Conservation (phyloP, 179 eudicot species). For the Patellifolia procumbens region DNA sequence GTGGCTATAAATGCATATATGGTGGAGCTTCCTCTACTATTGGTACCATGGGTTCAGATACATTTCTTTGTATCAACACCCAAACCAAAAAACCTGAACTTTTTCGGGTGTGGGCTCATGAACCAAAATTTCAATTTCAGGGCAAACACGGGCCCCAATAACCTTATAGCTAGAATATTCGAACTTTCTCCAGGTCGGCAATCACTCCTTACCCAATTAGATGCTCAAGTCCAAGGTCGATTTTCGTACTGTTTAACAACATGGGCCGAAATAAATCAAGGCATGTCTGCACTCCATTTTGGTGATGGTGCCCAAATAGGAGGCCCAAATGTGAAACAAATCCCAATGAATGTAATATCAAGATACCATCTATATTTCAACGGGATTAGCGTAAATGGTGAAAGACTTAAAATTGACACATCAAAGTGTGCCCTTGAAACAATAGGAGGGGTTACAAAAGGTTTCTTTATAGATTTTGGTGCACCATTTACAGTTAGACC, state of each 20-base stretch:
- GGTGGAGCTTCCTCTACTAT: background rate
- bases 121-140: constrained; percentile 7
- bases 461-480: constrained; percentile 16
- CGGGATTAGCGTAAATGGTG: constrained; percentile 23
- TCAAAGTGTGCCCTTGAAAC: background rate
- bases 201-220: constrained; percentile 20
- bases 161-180: constrained; percentile 13
- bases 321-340: constrained; percentile 7
- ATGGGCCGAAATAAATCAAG: background rate
- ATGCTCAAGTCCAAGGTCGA: constrained; percentile 5
- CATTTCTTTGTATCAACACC: background rate
- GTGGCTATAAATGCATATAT: background rate
- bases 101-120: constrained; percentile 22
- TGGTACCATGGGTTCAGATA: constrained; percentile 11
- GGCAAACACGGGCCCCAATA: background rate
- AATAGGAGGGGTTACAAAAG: background rate
- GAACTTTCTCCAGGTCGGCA: constrained; percentile 7
- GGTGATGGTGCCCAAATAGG: constrained; percentile 26
- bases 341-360: background rate
- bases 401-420: background rate
- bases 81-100: background rate
- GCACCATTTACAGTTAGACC: constrained; percentile 12
- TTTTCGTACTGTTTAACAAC: constrained; percentile 29
- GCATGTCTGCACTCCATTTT: constrained; percentile 1
- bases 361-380: constrained; percentile 20